Conservation (phyloP, 1,284 basidiomycete species). For the Ganoderma boninense region DNA sequence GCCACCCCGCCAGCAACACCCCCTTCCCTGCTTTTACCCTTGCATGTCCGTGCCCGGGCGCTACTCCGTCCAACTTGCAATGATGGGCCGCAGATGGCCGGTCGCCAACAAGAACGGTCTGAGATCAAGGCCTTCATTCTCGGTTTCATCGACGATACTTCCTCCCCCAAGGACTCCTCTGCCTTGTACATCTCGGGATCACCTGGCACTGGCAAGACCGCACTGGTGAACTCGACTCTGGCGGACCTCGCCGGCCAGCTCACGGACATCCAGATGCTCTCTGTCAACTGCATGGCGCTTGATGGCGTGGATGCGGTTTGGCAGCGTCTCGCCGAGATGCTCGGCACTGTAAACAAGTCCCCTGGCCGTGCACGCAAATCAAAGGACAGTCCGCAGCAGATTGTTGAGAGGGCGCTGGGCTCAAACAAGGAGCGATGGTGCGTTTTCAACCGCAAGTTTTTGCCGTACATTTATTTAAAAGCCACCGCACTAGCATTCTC, state of each 20-base stretch:
- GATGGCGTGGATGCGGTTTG: slow-evolving; percentile 72
- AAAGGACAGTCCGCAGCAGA: slow-evolving; percentile 46
- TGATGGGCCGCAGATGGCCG: slow-evolving; percentile 58
- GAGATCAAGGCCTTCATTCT: slow-evolving; percentile 65
- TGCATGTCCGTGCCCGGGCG: slow-evolving; percentile 71
- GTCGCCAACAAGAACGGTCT: slow-evolving; percentile 68
- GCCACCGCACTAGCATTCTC: slow-evolving; percentile 57
- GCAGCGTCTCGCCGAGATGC: slow-evolving; percentile 68
- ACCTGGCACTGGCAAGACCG: slow-evolving; percentile 86
- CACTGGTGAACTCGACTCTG: slow-evolving; percentile 74
- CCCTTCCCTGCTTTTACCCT: slow-evolving; percentile 58
- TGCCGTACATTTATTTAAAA: not conserved
- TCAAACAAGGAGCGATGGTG: slow-evolving; percentile 65
- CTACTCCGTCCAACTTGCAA: slow-evolving; percentile 77
- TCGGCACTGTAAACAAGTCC: slow-evolving; percentile 49
- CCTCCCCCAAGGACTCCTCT: slow-evolving; percentile 41
- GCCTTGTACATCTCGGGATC: slow-evolving; percentile 81
- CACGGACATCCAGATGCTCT: slow-evolving; percentile 56
- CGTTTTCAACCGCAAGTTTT: slow-evolving; percentile 30
- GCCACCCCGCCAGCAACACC: slow-evolving; percentile 69
- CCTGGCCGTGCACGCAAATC: slow-evolving; percentile 41
- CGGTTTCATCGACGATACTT: slow-evolving; percentile 50
- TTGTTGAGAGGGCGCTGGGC: slow-evolving; percentile 53
- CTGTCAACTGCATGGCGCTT: slow-evolving; percentile 83
- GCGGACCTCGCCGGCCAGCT: slow-evolving; percentile 45